A percentile compares a stretch with the other conserved stretches of the same genome.
These are phyloP conservation scores for Lecanosticta acicola DNA, from an alignment of 2,329 filamentous ascomycete genomes.

Conservation along the genomic window DNA sequence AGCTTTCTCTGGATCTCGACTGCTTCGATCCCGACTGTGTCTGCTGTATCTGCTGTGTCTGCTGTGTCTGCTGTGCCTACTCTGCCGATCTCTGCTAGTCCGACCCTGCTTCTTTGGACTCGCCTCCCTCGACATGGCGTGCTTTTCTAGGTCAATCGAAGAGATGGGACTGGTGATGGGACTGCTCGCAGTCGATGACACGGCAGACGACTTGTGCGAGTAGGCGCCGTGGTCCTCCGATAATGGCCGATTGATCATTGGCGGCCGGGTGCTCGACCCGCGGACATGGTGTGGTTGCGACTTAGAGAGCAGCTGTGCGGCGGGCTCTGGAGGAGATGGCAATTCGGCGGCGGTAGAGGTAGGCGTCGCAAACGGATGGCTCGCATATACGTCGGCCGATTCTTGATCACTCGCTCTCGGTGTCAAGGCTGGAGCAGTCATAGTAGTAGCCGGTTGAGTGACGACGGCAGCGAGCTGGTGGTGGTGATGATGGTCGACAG, in stretches of 20 bases:
- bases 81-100: conserved; percentile 21
- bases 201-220: conserved; percentile 24
- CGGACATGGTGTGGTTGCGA: background rate
- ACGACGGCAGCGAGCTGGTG: too few relatives aligned
- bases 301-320: conserved; percentile 10
- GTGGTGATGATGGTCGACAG: background rate
- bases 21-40: conserved; percentile 5
- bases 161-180: conserved; percentile 24
- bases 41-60: too few relatives aligned
- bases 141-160: conserved; percentile 31
- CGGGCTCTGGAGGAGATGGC: conserved; percentile 17
- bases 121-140: conserved; percentile 4
- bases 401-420: conserved; percentile 13
- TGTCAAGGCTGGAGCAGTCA: conserved; percentile 21
- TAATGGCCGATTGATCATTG: conserved; percentile 1
- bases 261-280: conserved; percentile 6
- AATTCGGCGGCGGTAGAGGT: conserved; percentile 9
- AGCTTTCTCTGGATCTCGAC: conserved; percentile 25
- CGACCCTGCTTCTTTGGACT: conserved; percentile 11
- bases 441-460: conserved; percentile 9
- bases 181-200: conserved; percentile 25
- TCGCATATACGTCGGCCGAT: conserved; percentile 4
- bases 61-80: background rate
- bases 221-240: conserved; percentile 14
- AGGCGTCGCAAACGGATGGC: conserved; percentile 17